Conservation (phyloP, 129 eudicot genomes). For the Helianthus tuberosus region DNA sequence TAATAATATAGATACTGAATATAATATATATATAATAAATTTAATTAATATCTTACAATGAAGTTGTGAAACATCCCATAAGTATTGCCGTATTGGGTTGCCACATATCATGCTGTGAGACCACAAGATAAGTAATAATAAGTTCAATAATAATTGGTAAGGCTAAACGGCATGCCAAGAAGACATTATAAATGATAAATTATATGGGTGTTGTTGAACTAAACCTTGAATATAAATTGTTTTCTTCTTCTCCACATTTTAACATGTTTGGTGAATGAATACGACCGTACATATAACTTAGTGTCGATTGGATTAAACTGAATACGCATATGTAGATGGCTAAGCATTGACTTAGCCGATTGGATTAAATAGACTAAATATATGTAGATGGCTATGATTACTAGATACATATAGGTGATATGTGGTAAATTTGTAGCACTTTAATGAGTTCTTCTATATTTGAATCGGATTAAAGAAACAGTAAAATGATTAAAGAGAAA, state of each 20-base stretch:
- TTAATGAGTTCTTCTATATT: no score
- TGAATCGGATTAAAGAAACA: no score
- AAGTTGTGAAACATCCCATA: slow-evolving; percentile 12
- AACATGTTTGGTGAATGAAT: slow-evolving; percentile 25
- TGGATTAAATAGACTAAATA: no score
- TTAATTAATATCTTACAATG: no score
- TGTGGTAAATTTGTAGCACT: no score
- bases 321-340: neutral
- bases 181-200: slow-evolving; percentile 2
- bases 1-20: neutral
- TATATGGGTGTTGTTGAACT: slow-evolving; percentile 37
- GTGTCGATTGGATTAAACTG: neutral
- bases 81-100: slow-evolving; percentile 14
- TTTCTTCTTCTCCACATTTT: neutral
- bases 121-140: slow-evolving; percentile 23
- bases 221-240: slow-evolving; percentile 14
- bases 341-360: no score
- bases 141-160: slow-evolving; percentile 16
- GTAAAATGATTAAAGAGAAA: no score
- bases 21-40: neutral
- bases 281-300: neutral
- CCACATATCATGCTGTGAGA: slow-evolving; percentile 14
- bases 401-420: no score
- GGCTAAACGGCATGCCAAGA: slow-evolving; percentile 14
- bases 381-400: no score